Percentiles rank a stretch among this genome's conserved stretches.
Evolutionary conservation across 2,329 filamentous ascomycete species (phyloP).

Genomic region (Penicillium hesseltinei): DNA sequence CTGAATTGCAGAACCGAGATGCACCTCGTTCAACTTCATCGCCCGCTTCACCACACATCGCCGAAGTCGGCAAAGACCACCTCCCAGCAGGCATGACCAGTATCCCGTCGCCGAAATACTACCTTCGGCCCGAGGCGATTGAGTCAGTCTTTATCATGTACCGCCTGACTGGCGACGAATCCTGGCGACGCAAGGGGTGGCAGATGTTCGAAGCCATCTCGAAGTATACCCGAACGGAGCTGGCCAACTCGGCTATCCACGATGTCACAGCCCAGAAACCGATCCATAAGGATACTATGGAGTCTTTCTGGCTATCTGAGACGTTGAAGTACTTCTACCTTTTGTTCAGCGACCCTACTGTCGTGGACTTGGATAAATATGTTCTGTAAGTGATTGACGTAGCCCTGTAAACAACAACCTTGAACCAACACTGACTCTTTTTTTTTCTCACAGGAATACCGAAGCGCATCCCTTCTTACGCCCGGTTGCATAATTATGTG

Average conservation of each 20-base stretch:
- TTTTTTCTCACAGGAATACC: constrained; percentile 32
- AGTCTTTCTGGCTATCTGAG: constrained; percentile 68
- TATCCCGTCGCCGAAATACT: constrained; percentile 40
- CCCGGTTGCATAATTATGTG: constrained; percentile 26
- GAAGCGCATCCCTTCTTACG: constrained; percentile 43
- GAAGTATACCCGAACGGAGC: constrained; percentile 58
- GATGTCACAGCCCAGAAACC: constrained; percentile 59
- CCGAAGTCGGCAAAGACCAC: constrained; percentile 44
- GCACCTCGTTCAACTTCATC: constrained; percentile 11
- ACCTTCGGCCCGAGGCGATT: constrained; percentile 67
- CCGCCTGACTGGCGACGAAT: constrained; percentile 65
- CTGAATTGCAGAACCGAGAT: constrained; percentile 15
- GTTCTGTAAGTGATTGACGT: constrained; percentile 40
- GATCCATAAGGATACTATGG: constrained; percentile 60
- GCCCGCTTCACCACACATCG: constrained; percentile 32
- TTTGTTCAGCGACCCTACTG: constrained; percentile 45
- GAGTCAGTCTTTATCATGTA: constrained; percentile 79
- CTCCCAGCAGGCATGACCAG: constrained; percentile 44
- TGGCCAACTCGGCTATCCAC: constrained; percentile 64
- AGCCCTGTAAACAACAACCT: constrained; percentile 2
- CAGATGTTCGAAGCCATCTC: constrained; percentile 68
- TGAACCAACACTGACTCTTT: background rate
- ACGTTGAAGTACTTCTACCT: constrained; percentile 51
- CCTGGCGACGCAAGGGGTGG: constrained; percentile 70
- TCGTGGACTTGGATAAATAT: constrained; percentile 48